Evolutionary conservation across 2,329 filamentous ascomycete genomes (phyloP).

Genomic region (Phaeosphaeriaceae sp.): DNA sequence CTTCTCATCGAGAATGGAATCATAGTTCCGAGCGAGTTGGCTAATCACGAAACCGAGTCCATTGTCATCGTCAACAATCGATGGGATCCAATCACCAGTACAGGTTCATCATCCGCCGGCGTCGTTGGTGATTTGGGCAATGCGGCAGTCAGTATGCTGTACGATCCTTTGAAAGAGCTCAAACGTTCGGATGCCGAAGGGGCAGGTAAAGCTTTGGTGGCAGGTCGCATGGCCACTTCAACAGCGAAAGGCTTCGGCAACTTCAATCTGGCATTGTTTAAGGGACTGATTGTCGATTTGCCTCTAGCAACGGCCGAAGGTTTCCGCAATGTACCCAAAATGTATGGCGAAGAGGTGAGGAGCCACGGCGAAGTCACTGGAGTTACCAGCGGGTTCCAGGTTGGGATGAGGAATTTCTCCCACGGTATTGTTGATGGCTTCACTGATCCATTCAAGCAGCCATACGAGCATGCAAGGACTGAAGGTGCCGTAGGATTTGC

Average conservation of each 20-base stretch:
- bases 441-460: background rate
- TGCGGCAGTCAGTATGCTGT: constrained; percentile 47
- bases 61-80: constrained; percentile 43
- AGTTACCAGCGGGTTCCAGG: constrained; percentile 30
- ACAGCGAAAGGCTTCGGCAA: constrained; percentile 26
- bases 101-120: constrained; percentile 64
- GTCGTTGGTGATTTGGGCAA: constrained; percentile 41
- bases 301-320: constrained; percentile 48
- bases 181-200: constrained; percentile 7
- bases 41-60: constrained; percentile 24
- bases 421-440: background rate
- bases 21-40: constrained; percentile 6
- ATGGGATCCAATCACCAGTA: constrained; percentile 72
- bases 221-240: constrained; percentile 16
- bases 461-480: background rate
- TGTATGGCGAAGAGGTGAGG: constrained; percentile 48
- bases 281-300: constrained; percentile 46
- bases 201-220: constrained; percentile 5
- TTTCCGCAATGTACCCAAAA: constrained; percentile 40
- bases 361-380: constrained; percentile 43
- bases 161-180: constrained; percentile 5
- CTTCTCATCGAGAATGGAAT: constrained; percentile 26
- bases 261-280: constrained; percentile 28
- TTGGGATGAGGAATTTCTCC: background rate
- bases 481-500: background rate